Evolutionary conservation across 176 grass and related monocot genomes (phyloP), one percentile per base, ranked within the genome.

Genomic region (Panicum miliaceum): DNA sequence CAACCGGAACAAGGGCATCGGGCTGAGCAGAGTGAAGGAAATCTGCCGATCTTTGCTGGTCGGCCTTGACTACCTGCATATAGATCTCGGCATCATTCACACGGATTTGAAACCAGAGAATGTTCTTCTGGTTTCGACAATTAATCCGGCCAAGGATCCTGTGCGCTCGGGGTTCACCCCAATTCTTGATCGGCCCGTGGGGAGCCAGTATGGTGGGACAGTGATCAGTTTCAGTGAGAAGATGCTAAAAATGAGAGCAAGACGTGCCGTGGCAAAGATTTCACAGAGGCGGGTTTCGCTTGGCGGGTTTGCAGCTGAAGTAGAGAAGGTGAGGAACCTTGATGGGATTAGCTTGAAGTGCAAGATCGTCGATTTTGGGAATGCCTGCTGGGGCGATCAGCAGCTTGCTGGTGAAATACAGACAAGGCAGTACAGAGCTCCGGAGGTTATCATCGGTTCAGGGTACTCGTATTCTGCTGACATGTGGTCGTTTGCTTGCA

Each of bases 291-390:
- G 91, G 59, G 71, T 74, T 29, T 98, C 96, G 11, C 71, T 94
- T 22, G 93, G 85, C 15, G 92, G 91, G 23, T 10, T 80, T 67
- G n/a, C 50, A 0, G 47, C 68, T 36, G 84, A 91, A 52, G 12
- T 86, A 61, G 90, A 90, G 66, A 87, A 79, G 65, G 89, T 89
- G 77, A 95, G 93, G 60, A 93, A 80, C 73, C 89, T 98, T 76
- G 93, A 98, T 64, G 91, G 91, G 16, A 80, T 98, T 68, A 90
- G 89, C 70, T 72, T 98, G 80, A 83, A 88, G 72, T 98, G 96
- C 85, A 98, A 98, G 89, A 87, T 98, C 64, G 96, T 98, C 7
- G 96, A 98, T 92, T 91, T 98, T 27, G 96, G 96, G 43, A 98
- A 95, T 41, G 92, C 92, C 22, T 91, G 93, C 82, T 94, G 87